These are phyloP conservation scores for Melastoma candidum DNA, from an alignment of 441 rosid genomes.

Conservation along the genomic window DNA sequence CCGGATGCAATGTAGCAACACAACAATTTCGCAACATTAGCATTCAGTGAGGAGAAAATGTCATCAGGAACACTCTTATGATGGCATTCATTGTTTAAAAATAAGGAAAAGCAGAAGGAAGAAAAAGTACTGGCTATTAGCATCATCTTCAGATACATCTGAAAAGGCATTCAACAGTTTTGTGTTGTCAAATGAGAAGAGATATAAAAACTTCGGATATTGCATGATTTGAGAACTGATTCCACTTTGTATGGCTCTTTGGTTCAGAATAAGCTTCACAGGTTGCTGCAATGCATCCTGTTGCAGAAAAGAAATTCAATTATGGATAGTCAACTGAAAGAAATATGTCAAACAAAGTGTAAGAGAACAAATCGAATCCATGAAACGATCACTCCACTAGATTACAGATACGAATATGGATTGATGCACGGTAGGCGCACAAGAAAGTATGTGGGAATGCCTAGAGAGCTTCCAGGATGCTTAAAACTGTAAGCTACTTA, in stretches of 20 bases:
- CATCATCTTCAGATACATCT: conserved; percentile 31
- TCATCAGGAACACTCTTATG: too few species aligned
- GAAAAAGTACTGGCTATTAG: conserved; percentile 38
- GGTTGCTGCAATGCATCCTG: conserved; percentile 73
- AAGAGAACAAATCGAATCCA: too few species aligned
- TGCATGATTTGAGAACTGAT: conserved; percentile 27
- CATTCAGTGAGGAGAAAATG: too few species aligned
- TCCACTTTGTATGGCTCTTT: conserved; percentile 38
- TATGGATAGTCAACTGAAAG: too few species aligned
- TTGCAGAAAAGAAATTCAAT: background rate
- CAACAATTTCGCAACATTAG: background rate
- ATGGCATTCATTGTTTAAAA: too few species aligned
- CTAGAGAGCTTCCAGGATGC: background rate
- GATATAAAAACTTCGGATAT: conserved; percentile 27
- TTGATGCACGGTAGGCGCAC: too few species aligned
- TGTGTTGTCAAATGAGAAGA: conserved; percentile 29
- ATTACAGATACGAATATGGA: background rate
- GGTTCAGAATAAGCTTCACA: conserved; percentile 55
- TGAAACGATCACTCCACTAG: background rate
- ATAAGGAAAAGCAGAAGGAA: background rate
- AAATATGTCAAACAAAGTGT: too few species aligned
- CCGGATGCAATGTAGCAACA: conserved; percentile 8
- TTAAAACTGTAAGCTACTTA: conserved; percentile 26
- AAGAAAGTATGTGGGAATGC: too few species aligned
- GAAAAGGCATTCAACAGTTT: conserved; percentile 26